Percentiles rank a stretch among this genome's conserved stretches.
Evolutionary conservation across 2,329 filamentous ascomycete species (phyloP).

Genomic region (Arachnopeziza araneosa): DNA sequence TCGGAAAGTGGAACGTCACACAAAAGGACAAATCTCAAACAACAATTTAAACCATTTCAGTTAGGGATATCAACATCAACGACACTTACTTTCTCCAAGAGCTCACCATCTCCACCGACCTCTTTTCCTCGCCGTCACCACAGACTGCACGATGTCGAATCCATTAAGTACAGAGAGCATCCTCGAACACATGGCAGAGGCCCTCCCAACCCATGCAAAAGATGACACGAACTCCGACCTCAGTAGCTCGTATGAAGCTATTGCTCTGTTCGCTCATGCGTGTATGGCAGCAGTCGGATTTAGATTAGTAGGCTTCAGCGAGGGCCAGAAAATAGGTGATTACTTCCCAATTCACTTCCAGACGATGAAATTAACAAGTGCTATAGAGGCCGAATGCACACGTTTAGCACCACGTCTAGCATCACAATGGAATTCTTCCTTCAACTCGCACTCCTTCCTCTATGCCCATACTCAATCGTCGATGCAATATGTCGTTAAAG

Average conservation of each 20-base stretch:
- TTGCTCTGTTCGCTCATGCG: slow-evolving; percentile 79
- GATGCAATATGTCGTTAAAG: slow-evolving; percentile 75
- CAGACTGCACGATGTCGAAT: slow-evolving; percentile 25
- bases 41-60: background rate
- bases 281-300: slow-evolving; percentile 79
- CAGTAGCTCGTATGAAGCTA: slow-evolving; percentile 70
- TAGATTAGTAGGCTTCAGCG: slow-evolving; percentile 73
- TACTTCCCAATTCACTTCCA: background rate
- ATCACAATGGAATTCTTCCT: slow-evolving; percentile 70
- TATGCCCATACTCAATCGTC: slow-evolving; percentile 84
- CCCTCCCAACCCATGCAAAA: slow-evolving; percentile 48
- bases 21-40: too few relatives aligned
- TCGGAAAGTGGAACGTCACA: too few relatives aligned
- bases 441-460: slow-evolving; percentile 70
- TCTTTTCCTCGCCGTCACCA: background rate
- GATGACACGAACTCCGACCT: slow-evolving; percentile 55
- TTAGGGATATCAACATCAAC: background rate
- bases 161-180: slow-evolving; percentile 42
- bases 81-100: background rate
- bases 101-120: background rate
- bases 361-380: slow-evolving; percentile 6
- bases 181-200: slow-evolving; percentile 52
- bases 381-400: slow-evolving; percentile 50
- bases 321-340: slow-evolving; percentile 70
- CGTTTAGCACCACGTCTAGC: slow-evolving; percentile 60